Evolutionary conservation across 2,329 filamentous ascomycete species (phyloP).

Genomic region (Nothomitra cinnamomea): DNA sequence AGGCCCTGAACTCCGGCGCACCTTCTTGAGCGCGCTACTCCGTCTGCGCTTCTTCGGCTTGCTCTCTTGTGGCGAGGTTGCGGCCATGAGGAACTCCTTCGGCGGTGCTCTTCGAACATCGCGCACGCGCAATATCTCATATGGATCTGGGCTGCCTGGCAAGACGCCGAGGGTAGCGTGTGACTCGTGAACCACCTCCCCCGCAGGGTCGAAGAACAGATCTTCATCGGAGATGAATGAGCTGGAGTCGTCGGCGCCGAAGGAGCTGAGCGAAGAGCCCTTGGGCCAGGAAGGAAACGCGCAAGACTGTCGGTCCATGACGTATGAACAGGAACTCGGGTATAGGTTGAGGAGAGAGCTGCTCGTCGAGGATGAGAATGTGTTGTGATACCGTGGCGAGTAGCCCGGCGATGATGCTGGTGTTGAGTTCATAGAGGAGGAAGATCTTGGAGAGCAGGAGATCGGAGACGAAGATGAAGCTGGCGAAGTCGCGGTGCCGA

Average conservation of each 20-base stretch:
- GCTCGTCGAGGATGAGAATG: background rate
- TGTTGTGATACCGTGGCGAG: background rate
- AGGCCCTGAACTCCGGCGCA: background rate
- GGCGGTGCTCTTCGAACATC: background rate
- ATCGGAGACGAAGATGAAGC: background rate
- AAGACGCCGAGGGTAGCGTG: slow-evolving; percentile 22
- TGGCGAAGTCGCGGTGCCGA: background rate
- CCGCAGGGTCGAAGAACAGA: slow-evolving; percentile 34
- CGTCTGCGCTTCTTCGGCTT: slow-evolving; percentile 1
- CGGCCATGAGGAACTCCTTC: slow-evolving; percentile 2
- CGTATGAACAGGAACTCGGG: slow-evolving; percentile 21
- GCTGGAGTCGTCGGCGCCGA: slow-evolving; percentile 8
- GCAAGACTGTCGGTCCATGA: slow-evolving; percentile 25
- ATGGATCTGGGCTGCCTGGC: slow-evolving; percentile 7
- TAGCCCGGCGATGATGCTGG: background rate
- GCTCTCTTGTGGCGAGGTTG: background rate
- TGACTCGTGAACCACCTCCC: slow-evolving; percentile 30
- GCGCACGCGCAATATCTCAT: slow-evolving; percentile 1
- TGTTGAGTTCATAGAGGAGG: slow-evolving; percentile 2
- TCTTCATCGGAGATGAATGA: slow-evolving; percentile 42
- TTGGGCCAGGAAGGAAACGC: slow-evolving; percentile 44
- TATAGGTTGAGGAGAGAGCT: background rate
- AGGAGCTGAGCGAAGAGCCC: slow-evolving; percentile 29
- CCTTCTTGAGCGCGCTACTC: background rate
- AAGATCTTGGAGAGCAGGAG: slow-evolving; percentile 1